Evolutionary conservation across 2,329 filamentous ascomycete genomes (phyloP), one percentile per base, ranked within the genome.

Genomic region (Cladosporium colombiae): DNA sequence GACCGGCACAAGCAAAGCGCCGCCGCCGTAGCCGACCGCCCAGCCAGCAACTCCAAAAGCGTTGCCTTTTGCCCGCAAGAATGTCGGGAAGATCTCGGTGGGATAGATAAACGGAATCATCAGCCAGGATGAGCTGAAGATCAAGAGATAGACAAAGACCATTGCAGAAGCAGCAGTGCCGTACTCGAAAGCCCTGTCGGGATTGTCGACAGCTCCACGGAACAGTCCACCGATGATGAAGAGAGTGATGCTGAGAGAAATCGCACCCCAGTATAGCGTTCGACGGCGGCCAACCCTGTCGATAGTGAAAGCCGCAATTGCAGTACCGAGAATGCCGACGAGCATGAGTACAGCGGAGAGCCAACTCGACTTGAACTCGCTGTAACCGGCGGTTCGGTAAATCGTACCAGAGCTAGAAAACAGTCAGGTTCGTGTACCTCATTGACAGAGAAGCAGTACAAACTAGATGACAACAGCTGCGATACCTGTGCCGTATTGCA

Each of bases 261-360:
- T 70, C 21, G 76, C 74, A 50, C 72, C 78, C 77, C 74, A 78
- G 66, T 73, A 78, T 25, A 79, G 70, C 1, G 74, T 77, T 60
- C 72, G 65, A 33, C 76, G 73, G 21, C 78, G 75, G 50, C 78
- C 78, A 35, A 80, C 69, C 25, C 72, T 70, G 61, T 80, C 78
- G 27, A 80, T 72, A 25, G 75, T 75, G 53, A 78, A 69, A 50
- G 71, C 70, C 58, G 72, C 72, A 63, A 77, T 68, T 29, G 69
- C 68, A 13, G 75, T 76, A 7, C 72, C 73, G 35, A 75, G 56
- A 31, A 72, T 70, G 27, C 71, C 69, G 23, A 74, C 67, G 33
- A 71, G 75, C 59, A 71, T 71, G 63, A 68, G 70, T 23, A 76
- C 46, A 16, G 69, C 73, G 53, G 71, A 71, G 46, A 76, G 60